Evolutionary conservation across 768 basidiomycete genomes (phyloP).

Genomic region (Dacryopinax primogenitus): DNA sequence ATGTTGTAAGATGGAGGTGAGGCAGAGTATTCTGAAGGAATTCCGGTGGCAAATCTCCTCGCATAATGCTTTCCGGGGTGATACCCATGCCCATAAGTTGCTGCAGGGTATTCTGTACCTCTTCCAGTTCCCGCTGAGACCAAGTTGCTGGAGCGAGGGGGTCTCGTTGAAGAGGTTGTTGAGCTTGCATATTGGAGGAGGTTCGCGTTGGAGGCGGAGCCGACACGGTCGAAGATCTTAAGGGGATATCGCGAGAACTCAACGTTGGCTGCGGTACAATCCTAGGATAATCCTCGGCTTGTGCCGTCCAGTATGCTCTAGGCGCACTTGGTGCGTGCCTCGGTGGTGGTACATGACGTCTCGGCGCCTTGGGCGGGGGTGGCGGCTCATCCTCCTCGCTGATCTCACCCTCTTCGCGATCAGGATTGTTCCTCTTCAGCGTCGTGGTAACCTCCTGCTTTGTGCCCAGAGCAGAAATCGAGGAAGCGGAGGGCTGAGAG

Average conservation of each 20-base stretch:
- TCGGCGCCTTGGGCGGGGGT: neutral
- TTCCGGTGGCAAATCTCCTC: neutral
- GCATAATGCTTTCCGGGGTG: neutral
- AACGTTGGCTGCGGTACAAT: neutral
- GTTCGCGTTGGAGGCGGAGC: neutral
- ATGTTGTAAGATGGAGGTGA: neutral
- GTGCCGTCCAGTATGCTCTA: neutral
- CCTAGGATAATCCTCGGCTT: neutral
- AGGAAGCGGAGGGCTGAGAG: neutral
- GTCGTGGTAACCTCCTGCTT: neutral
- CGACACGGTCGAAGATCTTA: neutral
- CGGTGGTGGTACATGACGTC: neutral
- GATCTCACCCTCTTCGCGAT: slow-evolving; percentile 6
- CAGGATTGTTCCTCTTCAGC: neutral
- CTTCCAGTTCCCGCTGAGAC: neutral
- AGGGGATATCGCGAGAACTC: neutral
- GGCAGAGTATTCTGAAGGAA: neutral
- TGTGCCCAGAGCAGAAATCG: neutral
- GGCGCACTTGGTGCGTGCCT: neutral
- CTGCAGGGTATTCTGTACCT: neutral
- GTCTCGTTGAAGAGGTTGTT: neutral
- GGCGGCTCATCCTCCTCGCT: slow-evolving; percentile 1
- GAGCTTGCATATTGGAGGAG: neutral
- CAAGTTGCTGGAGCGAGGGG: neutral
- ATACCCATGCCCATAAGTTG: neutral